A percentile compares a stretch with the other conserved stretches of the same genome.
Conservation (phyloP, 2,329 filamentous ascomycete species). For the Plenodomus biglobosus region DNA sequence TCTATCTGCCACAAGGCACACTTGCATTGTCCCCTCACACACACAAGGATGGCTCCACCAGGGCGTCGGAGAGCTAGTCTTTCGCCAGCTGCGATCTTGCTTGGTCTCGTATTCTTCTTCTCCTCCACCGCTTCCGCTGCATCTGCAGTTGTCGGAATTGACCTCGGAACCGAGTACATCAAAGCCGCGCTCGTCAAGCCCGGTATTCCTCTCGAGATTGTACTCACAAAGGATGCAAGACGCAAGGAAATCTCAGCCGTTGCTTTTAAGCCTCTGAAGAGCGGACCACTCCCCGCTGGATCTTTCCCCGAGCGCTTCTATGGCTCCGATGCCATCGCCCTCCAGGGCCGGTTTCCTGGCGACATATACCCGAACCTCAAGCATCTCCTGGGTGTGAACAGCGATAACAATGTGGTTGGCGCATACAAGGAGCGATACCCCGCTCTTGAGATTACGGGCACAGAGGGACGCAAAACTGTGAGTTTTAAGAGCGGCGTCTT, state of each 20-base stretch:
- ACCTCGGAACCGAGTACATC: constrained; percentile 94
- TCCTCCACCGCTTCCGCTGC: constrained; percentile 60
- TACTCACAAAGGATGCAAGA: constrained; percentile 95
- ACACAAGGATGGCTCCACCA: constrained; percentile 50
- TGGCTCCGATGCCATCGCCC: constrained; percentile 85
- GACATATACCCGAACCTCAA: constrained; percentile 97
- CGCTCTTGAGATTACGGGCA: constrained; percentile 67
- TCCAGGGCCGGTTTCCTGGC: constrained; percentile 83
- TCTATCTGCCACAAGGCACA: constrained; percentile 1
- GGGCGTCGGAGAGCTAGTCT: constrained; percentile 47
- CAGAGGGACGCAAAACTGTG: constrained; percentile 63
- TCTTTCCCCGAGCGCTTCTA: constrained; percentile 85
- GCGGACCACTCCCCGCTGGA: constrained; percentile 58
- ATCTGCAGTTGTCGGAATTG: constrained; percentile 84
- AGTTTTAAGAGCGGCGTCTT: constrained; percentile 79
- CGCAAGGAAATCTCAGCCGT: constrained; percentile 91
- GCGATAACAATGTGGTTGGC: constrained; percentile 60
- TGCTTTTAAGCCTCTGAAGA: constrained; percentile 84
- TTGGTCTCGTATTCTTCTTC: constrained; percentile 58
- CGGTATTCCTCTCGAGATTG: constrained; percentile 94
- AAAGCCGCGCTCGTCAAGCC: constrained; percentile 96
- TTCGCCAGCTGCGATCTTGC: constrained; percentile 51
- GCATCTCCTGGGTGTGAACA: constrained; percentile 74
- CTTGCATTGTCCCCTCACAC: constrained; percentile 5
- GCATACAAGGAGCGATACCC: constrained; percentile 78